Evolutionary conservation across 2,329 filamentous ascomycete species (phyloP), one percentile per base, ranked within the genome.

Genomic region (Fusarium nodosum): DNA sequence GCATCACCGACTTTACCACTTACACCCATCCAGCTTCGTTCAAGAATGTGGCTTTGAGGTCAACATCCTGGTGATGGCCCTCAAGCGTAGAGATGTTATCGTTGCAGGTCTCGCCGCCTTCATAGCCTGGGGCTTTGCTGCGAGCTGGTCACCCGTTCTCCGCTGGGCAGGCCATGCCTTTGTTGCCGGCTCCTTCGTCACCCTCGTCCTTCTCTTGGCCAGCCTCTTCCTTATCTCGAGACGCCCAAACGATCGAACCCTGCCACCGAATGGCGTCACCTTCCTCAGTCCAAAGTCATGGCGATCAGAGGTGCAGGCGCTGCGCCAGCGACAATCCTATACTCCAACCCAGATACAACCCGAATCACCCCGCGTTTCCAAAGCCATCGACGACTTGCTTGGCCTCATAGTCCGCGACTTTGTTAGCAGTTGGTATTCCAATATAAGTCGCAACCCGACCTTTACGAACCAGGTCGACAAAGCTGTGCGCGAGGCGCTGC

Each of bases 401-500:
- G 88, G 90, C 52, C 83, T 94, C 54, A 87, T 97, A 54, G 80
- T 93, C 68, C 87, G 92, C 68, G 93, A 97, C 78, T 97, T 97
- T 77, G 88, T 99, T 60, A 88, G 87, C 60, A 91, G 90, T 47
- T 99, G 96, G 96, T 98, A 97, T 79, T 86, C 85, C 33, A 87
- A 89, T 75, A 97, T 99, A 76, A 97, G 93, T 81, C 86, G 85
- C 67, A 93, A 91, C 74, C 89, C 91, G 3, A 86, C 87, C 0
- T 99, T 99, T 74, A 84, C 91, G 59, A 91, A 97, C 77, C 91
- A 97, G 80, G 91, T 98, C 60, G 95, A 99, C 79, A 89, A 87
- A 70, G 87, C 89, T 7, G 88, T 97, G 69, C 89, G 96, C 46
- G 82, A 87, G 63, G 93, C 92, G 15, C 80, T 98, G 65, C 83